Conservation (phyloP, 148 eudicot species). For the Arbutus unedo region DNA sequence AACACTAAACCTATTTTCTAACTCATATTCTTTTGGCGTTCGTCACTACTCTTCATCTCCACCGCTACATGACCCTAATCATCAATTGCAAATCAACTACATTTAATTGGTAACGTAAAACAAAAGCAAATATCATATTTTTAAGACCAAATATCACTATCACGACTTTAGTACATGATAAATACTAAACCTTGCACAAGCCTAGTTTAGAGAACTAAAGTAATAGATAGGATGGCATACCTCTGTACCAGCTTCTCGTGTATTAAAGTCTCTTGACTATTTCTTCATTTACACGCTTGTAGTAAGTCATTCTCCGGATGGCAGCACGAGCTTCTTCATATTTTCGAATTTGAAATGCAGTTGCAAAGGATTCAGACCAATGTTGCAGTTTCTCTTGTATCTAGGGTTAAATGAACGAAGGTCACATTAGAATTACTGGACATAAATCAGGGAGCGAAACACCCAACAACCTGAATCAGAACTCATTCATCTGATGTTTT, state of each 20-base stretch:
- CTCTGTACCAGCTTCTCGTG: not conserved
- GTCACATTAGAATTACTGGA: not conserved
- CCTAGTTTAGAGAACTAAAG: not conserved
- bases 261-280: conserved; percentile 65
- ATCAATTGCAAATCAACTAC: not conserved
- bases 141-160: not conserved
- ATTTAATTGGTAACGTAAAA: not conserved
- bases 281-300: conserved; percentile 74
- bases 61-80: not conserved
- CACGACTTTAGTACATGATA: not conserved
- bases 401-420: conserved; percentile 29
- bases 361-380: conserved; percentile 55
- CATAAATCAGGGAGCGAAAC: not conserved
- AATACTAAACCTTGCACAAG: not conserved
- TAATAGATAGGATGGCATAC: not conserved
- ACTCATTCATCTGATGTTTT: not conserved
- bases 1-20: not conserved
- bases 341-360: conserved; percentile 46
- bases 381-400: conserved; percentile 50
- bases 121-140: not conserved
- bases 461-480: not conserved
- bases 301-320: conserved; percentile 82
- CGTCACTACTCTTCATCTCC: not conserved
- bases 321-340: conserved; percentile 58
- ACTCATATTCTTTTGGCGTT: not conserved